A percentile compares a stretch with the other conserved stretches of the same genome.
These are phyloP conservation scores for Oryza nivara DNA, from an alignment of 176 grass and related monocot genomes.

Conservation along the genomic window DNA sequence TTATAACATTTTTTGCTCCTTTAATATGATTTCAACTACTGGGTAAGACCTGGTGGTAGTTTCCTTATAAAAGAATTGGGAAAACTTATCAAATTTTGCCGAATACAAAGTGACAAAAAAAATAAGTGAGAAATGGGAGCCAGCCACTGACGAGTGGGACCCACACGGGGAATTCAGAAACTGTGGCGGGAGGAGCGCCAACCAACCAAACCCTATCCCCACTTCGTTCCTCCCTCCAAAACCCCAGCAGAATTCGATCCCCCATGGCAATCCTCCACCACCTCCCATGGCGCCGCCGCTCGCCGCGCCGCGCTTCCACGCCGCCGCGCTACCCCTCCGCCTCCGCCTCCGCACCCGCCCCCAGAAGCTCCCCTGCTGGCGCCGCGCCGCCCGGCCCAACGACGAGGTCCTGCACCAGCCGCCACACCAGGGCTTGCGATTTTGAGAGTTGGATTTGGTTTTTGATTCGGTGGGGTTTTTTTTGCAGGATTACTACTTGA, in stretches of 20 bases:
- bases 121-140: neutral
- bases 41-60: no score
- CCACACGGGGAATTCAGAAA: constrained; percentile 30
- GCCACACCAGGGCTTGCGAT: neutral
- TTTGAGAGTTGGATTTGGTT: neutral
- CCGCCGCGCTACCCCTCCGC: constrained; percentile 24
- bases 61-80: neutral
- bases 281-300: constrained; percentile 63
- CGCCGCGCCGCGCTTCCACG: constrained; percentile 45
- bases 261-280: constrained; percentile 30
- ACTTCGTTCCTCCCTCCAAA: constrained; percentile 40
- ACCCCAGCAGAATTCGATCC: constrained; percentile 38
- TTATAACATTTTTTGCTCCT: no score
- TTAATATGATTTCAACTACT: no score
- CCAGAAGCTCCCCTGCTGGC: constrained; percentile 43
- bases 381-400: constrained; percentile 46
- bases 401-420: constrained; percentile 49
- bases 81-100: neutral
- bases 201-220: constrained; percentile 78
- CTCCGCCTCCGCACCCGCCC: constrained; percentile 21
- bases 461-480: neutral
- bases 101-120: neutral
- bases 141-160: neutral
- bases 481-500: constrained; percentile 73
- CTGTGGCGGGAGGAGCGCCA: constrained; percentile 55